Base-by-base conservation (phyloP, 75 land plant species). In the Ceratopteris richardii region DNA sequence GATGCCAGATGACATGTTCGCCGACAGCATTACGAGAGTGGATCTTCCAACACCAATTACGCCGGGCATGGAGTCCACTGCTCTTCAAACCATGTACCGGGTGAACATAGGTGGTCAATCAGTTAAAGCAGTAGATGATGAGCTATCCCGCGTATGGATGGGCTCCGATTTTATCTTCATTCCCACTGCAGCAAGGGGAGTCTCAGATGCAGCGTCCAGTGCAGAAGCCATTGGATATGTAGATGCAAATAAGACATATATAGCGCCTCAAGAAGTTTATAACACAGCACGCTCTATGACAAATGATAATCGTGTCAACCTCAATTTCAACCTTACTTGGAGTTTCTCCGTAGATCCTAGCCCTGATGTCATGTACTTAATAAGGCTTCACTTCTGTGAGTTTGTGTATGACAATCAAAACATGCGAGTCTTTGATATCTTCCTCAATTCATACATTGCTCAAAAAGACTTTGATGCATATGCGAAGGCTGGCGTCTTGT, bases 371-470 rank as follows among this genome's bases (percentile, higher is more conserved):
- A 74, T 51, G 12, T 80, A 87, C 37, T 7, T 75, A 12, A 63
- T 80, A 5, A 66, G 91, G 54, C 54, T 87, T 21, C 91, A 83
- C 51, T 87, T 83, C 60, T 83, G 86, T 43, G 90, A 86, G 59
- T 33, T 61, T 10, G 19, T 28, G 5, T 43, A 43, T 18, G 28
- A 13, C 11, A 9, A 52, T 6, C 20, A 53, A 22, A 84, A 86
- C 63, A 72, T 79, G 70, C 60, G 79, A 44, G 82, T 82, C 14
- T 86, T 86, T 51, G 64, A 79, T 53, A 59, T 86, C 13, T 79
- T 48, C 53, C 30, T 86, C 70, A 81, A 86, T 68, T 72, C 76
- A 54, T 71, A 71, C 42, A 64, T 75, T 0, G 90, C 82, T 0
- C 16, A 62, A 18, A 56, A 36, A 0, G 60, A 20, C 0, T 74